Conservation (phyloP, 73 alveolate genomes). For the Tetrahymena malaccensis region DNA sequence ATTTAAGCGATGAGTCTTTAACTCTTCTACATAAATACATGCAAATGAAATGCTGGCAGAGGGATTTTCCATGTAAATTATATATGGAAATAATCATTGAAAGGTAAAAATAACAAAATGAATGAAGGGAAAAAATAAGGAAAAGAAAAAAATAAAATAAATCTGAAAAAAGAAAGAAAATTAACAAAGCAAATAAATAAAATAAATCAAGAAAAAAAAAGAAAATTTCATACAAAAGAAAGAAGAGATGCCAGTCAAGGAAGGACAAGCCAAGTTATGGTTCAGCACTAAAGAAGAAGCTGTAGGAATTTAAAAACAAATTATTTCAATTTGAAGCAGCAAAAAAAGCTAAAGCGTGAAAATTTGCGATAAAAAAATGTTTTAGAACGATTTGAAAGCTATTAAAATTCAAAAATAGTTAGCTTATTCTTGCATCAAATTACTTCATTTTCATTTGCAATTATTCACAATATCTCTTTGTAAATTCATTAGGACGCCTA, state of each 20-base stretch:
- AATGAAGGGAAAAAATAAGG: neutral
- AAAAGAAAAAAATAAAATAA: neutral
- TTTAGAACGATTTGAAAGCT: neutral
- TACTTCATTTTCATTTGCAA: neutral
- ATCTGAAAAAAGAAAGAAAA: neutral
- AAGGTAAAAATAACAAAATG: neutral
- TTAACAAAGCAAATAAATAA: neutral
- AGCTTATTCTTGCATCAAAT: neutral
- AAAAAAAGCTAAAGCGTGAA: neutral
- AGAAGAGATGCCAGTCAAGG: slow-evolving; percentile 28
- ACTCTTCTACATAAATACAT: neutral
- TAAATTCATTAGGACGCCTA: slow-evolving; percentile 30
- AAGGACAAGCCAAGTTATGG: slow-evolving; percentile 43
- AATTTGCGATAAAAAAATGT: neutral
- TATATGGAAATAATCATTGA: neutral
- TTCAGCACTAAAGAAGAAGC: slow-evolving; percentile 29
- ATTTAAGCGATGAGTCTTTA: neutral
- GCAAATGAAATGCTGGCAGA: neutral
- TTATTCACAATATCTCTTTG: neutral
- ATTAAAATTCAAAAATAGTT: neutral
- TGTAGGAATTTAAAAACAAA: slow-evolving; percentile 1
- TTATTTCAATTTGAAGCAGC: neutral
- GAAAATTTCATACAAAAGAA: neutral
- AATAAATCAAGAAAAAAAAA: neutral
- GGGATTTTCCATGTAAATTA: neutral